Percentiles rank a stretch among this genome's conserved stretches.
Evolutionary conservation across 2,329 filamentous ascomycete genomes (phyloP).

Genomic region (Hypoxylon sp.): DNA sequence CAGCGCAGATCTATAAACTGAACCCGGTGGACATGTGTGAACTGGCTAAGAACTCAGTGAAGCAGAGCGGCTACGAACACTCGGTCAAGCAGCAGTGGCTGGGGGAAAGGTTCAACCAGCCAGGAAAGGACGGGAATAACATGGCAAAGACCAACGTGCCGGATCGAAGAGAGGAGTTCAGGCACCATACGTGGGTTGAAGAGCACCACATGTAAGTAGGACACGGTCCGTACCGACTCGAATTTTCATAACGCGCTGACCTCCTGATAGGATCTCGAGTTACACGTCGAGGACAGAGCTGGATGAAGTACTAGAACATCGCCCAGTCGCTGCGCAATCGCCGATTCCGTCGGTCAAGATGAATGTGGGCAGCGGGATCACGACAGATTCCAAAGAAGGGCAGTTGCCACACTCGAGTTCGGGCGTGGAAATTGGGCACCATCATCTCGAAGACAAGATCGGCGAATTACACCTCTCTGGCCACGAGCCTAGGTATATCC

Average conservation of each 20-base stretch:
- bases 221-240: background rate
- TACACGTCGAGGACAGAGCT: conserved; percentile 41
- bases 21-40: conserved; percentile 99
- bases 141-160: conserved; percentile 98
- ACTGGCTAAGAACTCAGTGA: conserved; percentile 92
- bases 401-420: conserved; percentile 20
- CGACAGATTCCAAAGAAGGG: conserved; percentile 30
- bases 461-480: conserved; percentile 60
- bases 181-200: conserved; percentile 83
- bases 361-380: conserved; percentile 41
- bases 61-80: conserved; percentile 92
- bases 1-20: conserved; percentile 97
- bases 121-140: conserved; percentile 84
- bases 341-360: conserved; percentile 46
- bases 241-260: conserved; percentile 12
- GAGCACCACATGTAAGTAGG: conserved; percentile 81
- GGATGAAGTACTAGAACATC: conserved; percentile 38
- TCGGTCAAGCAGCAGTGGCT: conserved; percentile 92
- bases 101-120: conserved; percentile 77
- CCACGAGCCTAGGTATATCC: conserved; percentile 74
- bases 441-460: conserved; percentile 45
- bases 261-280: conserved; percentile 36
- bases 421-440: conserved; percentile 29
- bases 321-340: conserved; percentile 36
- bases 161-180: conserved; percentile 87